phyloP scores from a whole-genome alignment of 2,329 filamentous ascomycete genomes.

The Alternaria arborescens region DNA sequence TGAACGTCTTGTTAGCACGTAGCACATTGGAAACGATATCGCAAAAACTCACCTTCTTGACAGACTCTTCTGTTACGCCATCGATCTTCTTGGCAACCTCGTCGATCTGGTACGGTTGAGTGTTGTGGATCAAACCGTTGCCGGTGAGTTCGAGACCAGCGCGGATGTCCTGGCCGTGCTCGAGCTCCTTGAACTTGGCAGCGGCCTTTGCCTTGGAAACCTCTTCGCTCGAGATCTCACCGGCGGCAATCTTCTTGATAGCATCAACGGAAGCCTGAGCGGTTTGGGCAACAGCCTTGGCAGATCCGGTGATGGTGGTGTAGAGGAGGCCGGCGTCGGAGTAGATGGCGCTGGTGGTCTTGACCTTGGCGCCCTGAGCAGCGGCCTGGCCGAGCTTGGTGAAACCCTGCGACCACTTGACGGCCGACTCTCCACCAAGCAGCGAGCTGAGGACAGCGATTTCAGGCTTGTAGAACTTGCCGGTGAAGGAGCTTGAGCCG shows the following conservation, averaged over 20 bases:
- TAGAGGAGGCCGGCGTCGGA: constrained; percentile 92
- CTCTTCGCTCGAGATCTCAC: constrained; percentile 81
- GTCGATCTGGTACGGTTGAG: constrained; percentile 84
- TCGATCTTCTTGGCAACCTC: constrained; percentile 81
- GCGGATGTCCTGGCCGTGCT: constrained; percentile 79
- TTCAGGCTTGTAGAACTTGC: constrained; percentile 85
- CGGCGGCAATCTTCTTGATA: constrained; percentile 81
- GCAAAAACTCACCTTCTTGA: constrained; percentile 63
- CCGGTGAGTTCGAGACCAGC: constrained; percentile 84
- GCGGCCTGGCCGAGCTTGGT: constrained; percentile 83
- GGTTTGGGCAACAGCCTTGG: constrained; percentile 74
- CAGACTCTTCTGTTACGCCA: constrained; percentile 80
- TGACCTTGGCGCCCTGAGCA: constrained; percentile 71
- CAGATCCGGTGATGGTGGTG: constrained; percentile 80
- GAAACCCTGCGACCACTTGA: constrained; percentile 97
- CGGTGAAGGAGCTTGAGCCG: constrained; percentile 78
- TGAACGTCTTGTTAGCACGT: constrained; percentile 53
- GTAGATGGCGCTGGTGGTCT: constrained; percentile 83
- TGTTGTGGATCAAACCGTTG: constrained; percentile 80
- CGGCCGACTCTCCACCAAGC: constrained; percentile 86
- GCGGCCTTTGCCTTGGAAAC: constrained; percentile 90
- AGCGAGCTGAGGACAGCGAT: constrained; percentile 85
- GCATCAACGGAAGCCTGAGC: constrained; percentile 80
- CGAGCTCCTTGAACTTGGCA: constrained; percentile 91
- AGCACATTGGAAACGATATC: constrained; percentile 23